phyloP scores from a whole-genome alignment of 495 filamentous ascomycete species.

The Cryomyces antarcticus region DNA sequence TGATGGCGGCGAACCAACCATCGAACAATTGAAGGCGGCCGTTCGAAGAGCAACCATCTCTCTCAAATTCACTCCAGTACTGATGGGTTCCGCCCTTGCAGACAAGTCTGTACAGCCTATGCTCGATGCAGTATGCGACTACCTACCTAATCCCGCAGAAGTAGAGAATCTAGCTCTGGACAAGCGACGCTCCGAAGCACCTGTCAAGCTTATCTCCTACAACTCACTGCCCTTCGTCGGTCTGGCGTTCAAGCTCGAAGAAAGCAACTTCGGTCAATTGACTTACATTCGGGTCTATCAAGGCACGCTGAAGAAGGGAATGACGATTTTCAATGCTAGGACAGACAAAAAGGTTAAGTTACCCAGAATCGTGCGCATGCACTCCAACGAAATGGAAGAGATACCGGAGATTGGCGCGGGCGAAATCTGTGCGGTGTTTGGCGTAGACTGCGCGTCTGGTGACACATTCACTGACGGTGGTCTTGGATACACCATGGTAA shows the following conservation, averaged over 20 bases:
- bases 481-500: conserved; percentile 73
- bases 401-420: conserved; percentile 78
- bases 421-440: conserved; percentile 97
- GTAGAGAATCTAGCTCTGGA: conserved; percentile 84
- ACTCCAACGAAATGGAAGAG: conserved; percentile 99
- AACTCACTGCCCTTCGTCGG: conserved; percentile 86
- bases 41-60: conserved; percentile 75
- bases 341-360: conserved; percentile 92
- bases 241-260: conserved; percentile 95
- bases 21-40: conserved; percentile 68
- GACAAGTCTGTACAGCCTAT: conserved; percentile 94
- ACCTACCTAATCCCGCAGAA: conserved; percentile 80
- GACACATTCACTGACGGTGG: conserved; percentile 95
- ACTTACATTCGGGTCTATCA: conserved; percentile 99
- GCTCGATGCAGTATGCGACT: conserved; percentile 93
- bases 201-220: conserved; percentile 77
- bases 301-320: conserved; percentile 69
- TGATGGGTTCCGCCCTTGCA: conserved; percentile 89
- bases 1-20: conserved; percentile 58
- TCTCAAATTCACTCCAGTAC: conserved; percentile 82
- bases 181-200: conserved; percentile 49
- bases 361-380: conserved; percentile 96
- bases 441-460: conserved; percentile 92
- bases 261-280: conserved; percentile 94
- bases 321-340: conserved; percentile 82